A percentile compares a stretch with the other conserved stretches of the same genome.
phyloP scores from a whole-genome alignment of 2,329 filamentous ascomycete species.

The Simplicillium aogashimaense region DNA sequence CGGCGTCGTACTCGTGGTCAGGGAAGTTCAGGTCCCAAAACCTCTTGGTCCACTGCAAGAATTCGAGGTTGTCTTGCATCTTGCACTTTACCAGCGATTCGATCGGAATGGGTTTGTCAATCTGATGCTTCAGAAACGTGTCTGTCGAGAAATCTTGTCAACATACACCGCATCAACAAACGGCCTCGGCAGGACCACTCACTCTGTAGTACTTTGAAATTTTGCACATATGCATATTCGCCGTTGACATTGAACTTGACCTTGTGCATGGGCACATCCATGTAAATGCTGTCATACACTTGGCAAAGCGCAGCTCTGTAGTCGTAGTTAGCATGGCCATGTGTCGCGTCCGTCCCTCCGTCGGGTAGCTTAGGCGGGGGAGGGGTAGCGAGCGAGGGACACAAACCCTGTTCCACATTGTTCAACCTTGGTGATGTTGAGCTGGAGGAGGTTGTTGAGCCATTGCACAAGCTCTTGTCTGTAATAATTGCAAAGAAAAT shows the following conservation, averaged over 20 bases:
- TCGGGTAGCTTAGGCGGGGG: constrained; percentile 8
- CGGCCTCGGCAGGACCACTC: constrained; percentile 25
- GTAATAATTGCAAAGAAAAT: constrained; percentile 2
- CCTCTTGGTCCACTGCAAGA: constrained; percentile 91
- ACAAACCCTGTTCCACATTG: constrained; percentile 95
- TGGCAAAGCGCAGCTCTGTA: constrained; percentile 87
- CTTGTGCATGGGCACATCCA: constrained; percentile 85
- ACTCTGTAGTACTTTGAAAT: constrained; percentile 98
- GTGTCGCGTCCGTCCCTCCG: background rate
- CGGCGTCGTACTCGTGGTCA: constrained; percentile 91
- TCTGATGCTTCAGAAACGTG: constrained; percentile 71
- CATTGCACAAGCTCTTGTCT: constrained; percentile 96
- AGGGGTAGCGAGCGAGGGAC: constrained; percentile 12
- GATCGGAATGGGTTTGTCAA: constrained; percentile 87
- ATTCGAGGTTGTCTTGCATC: constrained; percentile 99
- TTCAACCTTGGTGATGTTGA: constrained; percentile 98
- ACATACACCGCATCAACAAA: constrained; percentile 3
- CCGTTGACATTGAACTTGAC: constrained; percentile 98
- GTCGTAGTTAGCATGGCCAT: constrained; percentile 4
- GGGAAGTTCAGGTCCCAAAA: constrained; percentile 99
- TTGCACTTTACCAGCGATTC: constrained; percentile 91
- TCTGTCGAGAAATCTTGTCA: constrained; percentile 36
- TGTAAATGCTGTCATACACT: constrained; percentile 96
- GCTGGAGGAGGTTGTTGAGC: constrained; percentile 94
- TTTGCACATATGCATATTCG: constrained; percentile 95